phyloP scores from a whole-genome alignment of 2,329 filamentous ascomycete species.

The Sporothrix brunneoviolacea region DNA sequence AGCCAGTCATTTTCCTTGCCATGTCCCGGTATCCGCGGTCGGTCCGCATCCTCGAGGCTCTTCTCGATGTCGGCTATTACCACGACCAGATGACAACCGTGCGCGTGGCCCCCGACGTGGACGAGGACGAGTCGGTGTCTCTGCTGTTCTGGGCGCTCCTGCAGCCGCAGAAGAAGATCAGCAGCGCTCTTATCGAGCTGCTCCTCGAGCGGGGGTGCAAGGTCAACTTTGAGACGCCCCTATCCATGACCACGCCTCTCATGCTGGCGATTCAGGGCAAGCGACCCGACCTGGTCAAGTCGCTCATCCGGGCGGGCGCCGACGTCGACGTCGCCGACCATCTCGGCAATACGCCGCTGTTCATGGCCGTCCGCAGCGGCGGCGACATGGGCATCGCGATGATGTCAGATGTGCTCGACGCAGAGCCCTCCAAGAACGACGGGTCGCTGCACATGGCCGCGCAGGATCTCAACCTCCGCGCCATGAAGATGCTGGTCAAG shows the following conservation, averaged over 20 bases:
- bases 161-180: slow-evolving; percentile 57
- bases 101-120: slow-evolving; percentile 38
- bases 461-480: slow-evolving; percentile 49
- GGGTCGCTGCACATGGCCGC: slow-evolving; percentile 62
- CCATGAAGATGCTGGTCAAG: slow-evolving; percentile 50
- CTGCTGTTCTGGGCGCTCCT: slow-evolving; percentile 55
- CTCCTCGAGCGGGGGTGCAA: slow-evolving; percentile 51
- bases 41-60: slow-evolving; percentile 41
- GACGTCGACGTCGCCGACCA: slow-evolving; percentile 54
- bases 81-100: slow-evolving; percentile 46
- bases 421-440: slow-evolving; percentile 54
- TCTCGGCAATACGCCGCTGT: slow-evolving; percentile 51
- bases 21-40: slow-evolving; percentile 50
- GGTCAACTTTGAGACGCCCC: slow-evolving; percentile 46
- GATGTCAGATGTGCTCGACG: slow-evolving; percentile 48
- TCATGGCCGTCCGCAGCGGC: slow-evolving; percentile 50
- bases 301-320: slow-evolving; percentile 50
- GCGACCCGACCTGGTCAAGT: slow-evolving; percentile 50
- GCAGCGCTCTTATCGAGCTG: slow-evolving; percentile 49
- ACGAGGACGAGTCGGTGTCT: slow-evolving; percentile 45
- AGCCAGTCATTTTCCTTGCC: slow-evolving; percentile 46
- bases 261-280: slow-evolving; percentile 52
- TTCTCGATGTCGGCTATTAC: slow-evolving; percentile 53
- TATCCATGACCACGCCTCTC: slow-evolving; percentile 50
- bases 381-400: slow-evolving; percentile 47